A percentile compares a stretch with the other conserved stretches of the same genome.
Conservation (phyloP, 129 eudicot genomes). For the Flaveria robusta region DNA sequence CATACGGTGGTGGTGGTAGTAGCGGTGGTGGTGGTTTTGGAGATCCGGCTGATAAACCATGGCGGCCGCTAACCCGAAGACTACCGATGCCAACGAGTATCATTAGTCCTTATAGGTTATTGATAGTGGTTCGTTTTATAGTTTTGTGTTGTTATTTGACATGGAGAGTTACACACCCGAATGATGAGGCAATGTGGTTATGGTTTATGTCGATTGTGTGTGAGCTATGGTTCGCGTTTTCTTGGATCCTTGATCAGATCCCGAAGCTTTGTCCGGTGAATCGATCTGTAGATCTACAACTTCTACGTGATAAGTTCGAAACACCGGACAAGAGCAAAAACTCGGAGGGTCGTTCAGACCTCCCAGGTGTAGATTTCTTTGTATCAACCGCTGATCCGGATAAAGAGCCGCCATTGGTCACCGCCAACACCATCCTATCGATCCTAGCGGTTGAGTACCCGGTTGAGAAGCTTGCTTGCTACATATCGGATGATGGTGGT, state of each 20-base stretch:
- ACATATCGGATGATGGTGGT: slow-evolving; percentile 90
- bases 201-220: slow-evolving; percentile 82
- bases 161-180: slow-evolving; percentile 82
- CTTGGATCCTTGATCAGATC: slow-evolving; percentile 88
- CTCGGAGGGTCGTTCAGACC: slow-evolving; percentile 77
- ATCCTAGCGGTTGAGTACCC: slow-evolving; percentile 77
- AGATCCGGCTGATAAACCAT: slow-evolving; percentile 67
- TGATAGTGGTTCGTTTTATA: slow-evolving; percentile 57
- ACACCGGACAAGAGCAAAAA: slow-evolving; percentile 52
- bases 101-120: slow-evolving; percentile 83
- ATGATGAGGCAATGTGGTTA: slow-evolving; percentile 79
- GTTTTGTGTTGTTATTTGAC: slow-evolving; percentile 58
- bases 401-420: slow-evolving; percentile 76
- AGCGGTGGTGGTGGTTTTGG: slow-evolving; percentile 28
- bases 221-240: slow-evolving; percentile 88
- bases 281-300: slow-evolving; percentile 56
- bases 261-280: slow-evolving; percentile 74
- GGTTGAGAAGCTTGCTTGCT: slow-evolving; percentile 78
- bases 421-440: slow-evolving; percentile 86
- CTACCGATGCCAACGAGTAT: slow-evolving; percentile 54
- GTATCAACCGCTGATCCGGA: slow-evolving; percentile 78
- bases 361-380: slow-evolving; percentile 77
- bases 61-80: slow-evolving; percentile 78
- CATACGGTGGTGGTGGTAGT: slow-evolving; percentile 48
- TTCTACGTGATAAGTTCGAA: slow-evolving; percentile 73